phyloP scores from a whole-genome alignment of 2,329 filamentous ascomycete species.

The Didymella exigua region DNA sequence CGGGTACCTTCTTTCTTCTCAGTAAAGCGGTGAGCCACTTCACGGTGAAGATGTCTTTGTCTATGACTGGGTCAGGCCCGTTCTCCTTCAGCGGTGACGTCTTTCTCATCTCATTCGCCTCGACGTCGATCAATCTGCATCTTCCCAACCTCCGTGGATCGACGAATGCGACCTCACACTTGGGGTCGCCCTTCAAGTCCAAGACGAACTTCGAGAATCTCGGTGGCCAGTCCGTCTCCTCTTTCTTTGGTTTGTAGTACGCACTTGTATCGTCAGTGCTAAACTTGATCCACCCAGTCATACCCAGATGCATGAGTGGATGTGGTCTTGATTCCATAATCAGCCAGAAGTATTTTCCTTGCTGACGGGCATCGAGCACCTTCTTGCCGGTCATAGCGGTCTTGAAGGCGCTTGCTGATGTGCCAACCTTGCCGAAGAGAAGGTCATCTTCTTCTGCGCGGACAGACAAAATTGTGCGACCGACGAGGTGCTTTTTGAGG shows the following conservation, averaged over 20 bases:
- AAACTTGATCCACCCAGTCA: slow-evolving; percentile 83
- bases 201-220: slow-evolving; percentile 87
- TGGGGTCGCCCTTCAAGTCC: slow-evolving; percentile 65
- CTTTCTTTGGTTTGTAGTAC: slow-evolving; percentile 68
- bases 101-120: slow-evolving; percentile 74
- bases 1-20: slow-evolving; percentile 76
- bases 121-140: slow-evolving; percentile 81
- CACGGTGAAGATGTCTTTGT: slow-evolving; percentile 76
- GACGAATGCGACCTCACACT: slow-evolving; percentile 76
- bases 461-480: slow-evolving; percentile 75
- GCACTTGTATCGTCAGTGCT: slow-evolving; percentile 77
- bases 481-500: slow-evolving; percentile 80
- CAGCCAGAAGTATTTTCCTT: slow-evolving; percentile 98
- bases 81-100: slow-evolving; percentile 84
- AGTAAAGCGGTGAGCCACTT: slow-evolving; percentile 76
- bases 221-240: slow-evolving; percentile 79
- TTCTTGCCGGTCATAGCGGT: slow-evolving; percentile 76
- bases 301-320: slow-evolving; percentile 84
- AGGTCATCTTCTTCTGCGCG: slow-evolving; percentile 78
- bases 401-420: slow-evolving; percentile 74
- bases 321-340: slow-evolving; percentile 80
- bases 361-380: slow-evolving; percentile 73
- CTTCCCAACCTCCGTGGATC: slow-evolving; percentile 80
- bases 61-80: slow-evolving; percentile 88
- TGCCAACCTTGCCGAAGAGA: slow-evolving; percentile 90